These are phyloP conservation scores for Cicer yamashitae DNA, from an alignment of 306 rosid species.

Conservation along the genomic window DNA sequence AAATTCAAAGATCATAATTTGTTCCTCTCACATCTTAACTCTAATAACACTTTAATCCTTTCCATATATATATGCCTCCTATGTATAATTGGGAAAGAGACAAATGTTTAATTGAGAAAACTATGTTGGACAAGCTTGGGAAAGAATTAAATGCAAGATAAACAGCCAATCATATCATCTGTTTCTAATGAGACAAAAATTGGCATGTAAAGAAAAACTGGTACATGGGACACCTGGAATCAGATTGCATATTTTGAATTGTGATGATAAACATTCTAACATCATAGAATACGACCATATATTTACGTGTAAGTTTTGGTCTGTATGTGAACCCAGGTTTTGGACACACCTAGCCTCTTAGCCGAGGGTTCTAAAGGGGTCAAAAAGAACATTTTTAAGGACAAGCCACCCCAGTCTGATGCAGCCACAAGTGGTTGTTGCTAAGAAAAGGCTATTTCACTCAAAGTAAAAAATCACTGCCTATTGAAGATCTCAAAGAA, in stretches of 20 bases:
- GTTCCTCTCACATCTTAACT: neutral
- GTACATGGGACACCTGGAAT: conserved; percentile 1
- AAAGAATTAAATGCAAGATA: neutral
- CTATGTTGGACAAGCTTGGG: conserved; percentile 2
- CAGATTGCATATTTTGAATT: neutral
- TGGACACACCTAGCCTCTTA: conserved; percentile 92
- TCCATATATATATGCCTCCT: neutral
- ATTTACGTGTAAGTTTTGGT: conserved; percentile 5
- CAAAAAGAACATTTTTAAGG: conserved; percentile 85
- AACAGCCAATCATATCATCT: neutral
- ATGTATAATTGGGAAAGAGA: neutral
- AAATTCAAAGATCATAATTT: neutral
- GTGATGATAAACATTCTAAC: conserved; percentile 1
- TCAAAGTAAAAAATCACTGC: conserved; percentile 13
- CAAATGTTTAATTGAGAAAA: conserved; percentile 6
- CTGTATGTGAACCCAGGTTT: conserved; percentile 60
- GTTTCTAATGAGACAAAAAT: conserved; percentile 11
- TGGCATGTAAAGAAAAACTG: neutral
- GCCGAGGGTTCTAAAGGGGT: conserved; percentile 85
- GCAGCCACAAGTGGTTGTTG: conserved; percentile 79
- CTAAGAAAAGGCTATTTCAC: conserved; percentile 52
- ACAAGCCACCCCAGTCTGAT: conserved; percentile 59
- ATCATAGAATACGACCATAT: conserved; percentile 11
- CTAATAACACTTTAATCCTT: neutral
- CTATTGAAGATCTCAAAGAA: conserved; percentile 38